These are phyloP conservation scores for Pascua sp. DNA, from an alignment of 1,284 basidiomycete species.

Conservation along the genomic window DNA sequence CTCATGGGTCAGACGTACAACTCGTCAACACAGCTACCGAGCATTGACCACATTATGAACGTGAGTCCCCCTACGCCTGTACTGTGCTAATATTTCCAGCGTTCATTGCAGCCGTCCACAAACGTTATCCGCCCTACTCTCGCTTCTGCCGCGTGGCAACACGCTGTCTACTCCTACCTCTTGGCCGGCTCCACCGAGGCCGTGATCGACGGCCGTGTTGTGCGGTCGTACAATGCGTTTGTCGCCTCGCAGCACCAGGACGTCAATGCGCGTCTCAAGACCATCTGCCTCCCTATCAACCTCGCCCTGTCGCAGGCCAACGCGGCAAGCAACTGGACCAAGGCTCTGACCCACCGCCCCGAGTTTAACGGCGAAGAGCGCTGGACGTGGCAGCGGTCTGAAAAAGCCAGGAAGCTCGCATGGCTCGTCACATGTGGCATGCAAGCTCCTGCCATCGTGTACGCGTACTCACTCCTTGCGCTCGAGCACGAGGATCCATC, in stretches of 20 bases:
- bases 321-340: slow-evolving; percentile 6
- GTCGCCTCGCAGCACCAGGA: slow-evolving; percentile 22
- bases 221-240: slow-evolving; percentile 35
- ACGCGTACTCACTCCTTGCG: slow-evolving; percentile 41
- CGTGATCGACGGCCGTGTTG: slow-evolving; percentile 19
- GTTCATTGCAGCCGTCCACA: slow-evolving; percentile 31
- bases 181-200: slow-evolving; percentile 24
- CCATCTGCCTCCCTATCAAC: slow-evolving; percentile 29
- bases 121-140: slow-evolving; percentile 34
- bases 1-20: slow-evolving; percentile 43
- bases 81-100: slow-evolving; percentile 17
- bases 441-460: slow-evolving; percentile 31
- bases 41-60: slow-evolving; percentile 44
- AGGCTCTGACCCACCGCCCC: slow-evolving; percentile 6
- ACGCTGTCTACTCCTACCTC: slow-evolving; percentile 46
- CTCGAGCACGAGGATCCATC: slow-evolving; percentile 36
- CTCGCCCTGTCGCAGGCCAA: slow-evolving; percentile 22
- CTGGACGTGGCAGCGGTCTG: slow-evolving; percentile 33
- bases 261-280: slow-evolving; percentile 19
- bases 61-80: slow-evolving; percentile 26
- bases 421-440: slow-evolving; percentile 34
- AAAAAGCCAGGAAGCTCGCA: slow-evolving; percentile 31
- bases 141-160: slow-evolving; percentile 44
- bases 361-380: slow-evolving; percentile 19
- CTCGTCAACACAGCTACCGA: slow-evolving; percentile 23